These are phyloP conservation scores for Marasmius oreades DNA, from an alignment of 1,284 basidiomycete genomes.

Conservation along the genomic window DNA sequence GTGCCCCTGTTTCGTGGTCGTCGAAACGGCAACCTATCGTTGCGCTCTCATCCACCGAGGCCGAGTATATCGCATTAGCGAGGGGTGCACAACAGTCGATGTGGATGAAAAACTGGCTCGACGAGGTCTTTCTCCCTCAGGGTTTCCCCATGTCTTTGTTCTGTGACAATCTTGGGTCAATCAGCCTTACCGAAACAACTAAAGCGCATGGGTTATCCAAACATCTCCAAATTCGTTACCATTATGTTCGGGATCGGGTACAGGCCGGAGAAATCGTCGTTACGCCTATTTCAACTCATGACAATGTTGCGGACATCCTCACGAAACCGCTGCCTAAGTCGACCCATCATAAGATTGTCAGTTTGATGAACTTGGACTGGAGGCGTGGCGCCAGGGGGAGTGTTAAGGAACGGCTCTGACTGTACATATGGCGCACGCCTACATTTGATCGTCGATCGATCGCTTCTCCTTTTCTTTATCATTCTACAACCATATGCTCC, in stretches of 20 bases:
- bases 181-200: slow-evolving; percentile 8
- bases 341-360: background rate
- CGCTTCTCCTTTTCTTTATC: too few relatives aligned
- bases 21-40: slow-evolving; percentile 10
- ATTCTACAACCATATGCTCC: too few relatives aligned
- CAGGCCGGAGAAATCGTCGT: background rate
- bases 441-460: too few relatives aligned
- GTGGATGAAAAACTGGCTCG: slow-evolving; percentile 1
- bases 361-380: background rate
- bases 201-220: slow-evolving; percentile 4
- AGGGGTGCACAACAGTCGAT: background rate
- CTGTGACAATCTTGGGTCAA: slow-evolving; percentile 9
- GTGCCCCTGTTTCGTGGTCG: slow-evolving; percentile 14
- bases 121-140: background rate
- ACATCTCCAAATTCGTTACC: slow-evolving; percentile 6
- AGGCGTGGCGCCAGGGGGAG: background rate
- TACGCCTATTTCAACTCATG: background rate
- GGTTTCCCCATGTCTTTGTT: background rate
- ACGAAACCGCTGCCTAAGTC: background rate
- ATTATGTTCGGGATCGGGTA: background rate
- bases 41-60: background rate
- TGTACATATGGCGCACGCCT: too few relatives aligned
- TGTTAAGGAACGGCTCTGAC: too few relatives aligned
- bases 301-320: background rate
- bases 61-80: background rate